A percentile compares a stretch with the other conserved stretches of the same genome.
phyloP scores from a whole-genome alignment of 106 monocot genomes.

The Cymbidium sinense region DNA sequence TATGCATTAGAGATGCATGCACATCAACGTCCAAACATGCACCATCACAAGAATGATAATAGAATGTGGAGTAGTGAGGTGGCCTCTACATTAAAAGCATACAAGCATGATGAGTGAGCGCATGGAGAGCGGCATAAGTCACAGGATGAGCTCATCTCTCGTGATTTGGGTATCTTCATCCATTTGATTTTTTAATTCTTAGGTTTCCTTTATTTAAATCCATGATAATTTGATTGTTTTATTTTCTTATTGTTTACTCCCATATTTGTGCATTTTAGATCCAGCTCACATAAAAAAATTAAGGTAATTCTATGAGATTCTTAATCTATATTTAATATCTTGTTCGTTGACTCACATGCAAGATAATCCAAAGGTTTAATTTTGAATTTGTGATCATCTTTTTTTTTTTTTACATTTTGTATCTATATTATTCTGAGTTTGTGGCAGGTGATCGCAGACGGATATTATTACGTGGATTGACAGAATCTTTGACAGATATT shows the following conservation, averaged over 20 bases:
- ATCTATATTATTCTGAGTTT: not conserved
- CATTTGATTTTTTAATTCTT: not conserved
- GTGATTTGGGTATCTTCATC: too few species aligned
- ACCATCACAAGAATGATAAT: too few species aligned
- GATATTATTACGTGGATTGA: constrained; percentile 74
- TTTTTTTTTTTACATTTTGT: not conserved
- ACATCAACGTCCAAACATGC: too few species aligned
- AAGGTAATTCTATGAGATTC: not conserved
- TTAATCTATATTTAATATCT: not conserved
- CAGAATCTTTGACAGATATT: constrained; percentile 81
- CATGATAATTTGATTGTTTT: not conserved
- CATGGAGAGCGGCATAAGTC: too few species aligned
- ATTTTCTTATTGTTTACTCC: not conserved
- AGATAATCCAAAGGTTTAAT: not conserved
- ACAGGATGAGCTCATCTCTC: too few species aligned
- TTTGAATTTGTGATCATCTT: not conserved
- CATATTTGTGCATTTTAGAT: not conserved
- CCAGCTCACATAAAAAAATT: not conserved
- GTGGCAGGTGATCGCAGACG: constrained; percentile 78
- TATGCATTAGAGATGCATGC: too few species aligned
- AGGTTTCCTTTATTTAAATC: not conserved
- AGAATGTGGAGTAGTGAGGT: too few species aligned
- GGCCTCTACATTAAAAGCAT: too few species aligned
- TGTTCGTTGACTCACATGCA: not conserved
- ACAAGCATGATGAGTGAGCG: too few species aligned